Percentiles rank a stretch among this genome's conserved stretches.
phyloP scores from a whole-genome alignment of 176 grass and related monocot genomes.

The Oryza meyeriana region DNA sequence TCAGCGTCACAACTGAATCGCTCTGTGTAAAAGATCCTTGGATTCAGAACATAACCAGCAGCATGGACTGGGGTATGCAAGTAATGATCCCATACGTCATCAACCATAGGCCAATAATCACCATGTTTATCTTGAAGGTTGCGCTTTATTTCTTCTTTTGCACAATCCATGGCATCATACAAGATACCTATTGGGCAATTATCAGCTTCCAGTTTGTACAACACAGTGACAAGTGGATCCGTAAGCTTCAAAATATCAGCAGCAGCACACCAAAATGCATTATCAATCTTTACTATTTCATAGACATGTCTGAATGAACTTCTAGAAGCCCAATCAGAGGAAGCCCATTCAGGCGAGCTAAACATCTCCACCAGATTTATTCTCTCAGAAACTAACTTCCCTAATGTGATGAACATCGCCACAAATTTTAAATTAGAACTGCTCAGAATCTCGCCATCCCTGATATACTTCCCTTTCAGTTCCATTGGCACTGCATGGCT shows the following conservation, averaged over 20 bases:
- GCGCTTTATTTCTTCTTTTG: constrained; percentile 64
- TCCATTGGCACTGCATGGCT: constrained; percentile 40
- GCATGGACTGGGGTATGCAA: constrained; percentile 73
- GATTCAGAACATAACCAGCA: constrained; percentile 71
- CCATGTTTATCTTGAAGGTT: constrained; percentile 45
- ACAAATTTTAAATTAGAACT: constrained; percentile 48
- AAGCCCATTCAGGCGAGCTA: constrained; percentile 45
- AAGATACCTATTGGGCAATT: constrained; percentile 57
- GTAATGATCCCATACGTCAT: constrained; percentile 67
- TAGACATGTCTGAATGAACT: constrained; percentile 22
- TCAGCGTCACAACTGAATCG: constrained; percentile 53
- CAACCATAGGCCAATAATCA: constrained; percentile 51
- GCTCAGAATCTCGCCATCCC: constrained; percentile 47
- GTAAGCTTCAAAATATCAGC: constrained; percentile 59
- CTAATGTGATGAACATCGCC: constrained; percentile 61
- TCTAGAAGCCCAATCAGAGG: constrained; percentile 46
- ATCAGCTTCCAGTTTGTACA: constrained; percentile 45
- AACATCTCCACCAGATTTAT: constrained; percentile 54
- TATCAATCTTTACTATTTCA: constrained; percentile 36
- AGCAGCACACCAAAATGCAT: constrained; percentile 65
- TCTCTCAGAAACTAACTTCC: constrained; percentile 51
- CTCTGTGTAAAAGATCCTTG: constrained; percentile 52
- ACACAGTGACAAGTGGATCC: constrained; percentile 57
- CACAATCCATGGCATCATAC: constrained; percentile 71
- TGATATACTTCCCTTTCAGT: constrained; percentile 40